phyloP scores from a whole-genome alignment of 805 yeast genomes.

The Sungouiozyma ichnusensis region DNA sequence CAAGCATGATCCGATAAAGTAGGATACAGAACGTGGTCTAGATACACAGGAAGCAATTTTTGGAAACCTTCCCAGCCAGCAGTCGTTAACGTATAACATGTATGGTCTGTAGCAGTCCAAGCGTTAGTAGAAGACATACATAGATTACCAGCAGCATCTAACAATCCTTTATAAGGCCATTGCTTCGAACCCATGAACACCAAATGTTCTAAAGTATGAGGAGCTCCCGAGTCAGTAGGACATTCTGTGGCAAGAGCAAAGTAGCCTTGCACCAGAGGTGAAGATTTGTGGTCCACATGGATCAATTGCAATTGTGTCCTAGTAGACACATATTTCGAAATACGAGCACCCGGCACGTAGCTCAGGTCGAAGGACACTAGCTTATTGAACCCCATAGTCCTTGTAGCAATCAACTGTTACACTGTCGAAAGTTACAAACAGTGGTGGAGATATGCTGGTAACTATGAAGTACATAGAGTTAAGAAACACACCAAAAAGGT shows the following conservation, averaged over 20 bases:
- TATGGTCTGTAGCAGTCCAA: slow-evolving; percentile 93
- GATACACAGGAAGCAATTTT: slow-evolving; percentile 71
- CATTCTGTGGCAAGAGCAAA: slow-evolving; percentile 95
- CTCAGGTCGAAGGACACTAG: slow-evolving; percentile 50
- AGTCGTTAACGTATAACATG: slow-evolving; percentile 80
- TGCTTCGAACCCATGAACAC: slow-evolving; percentile 88
- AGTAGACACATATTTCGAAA: slow-evolving; percentile 67
- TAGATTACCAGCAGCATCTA: slow-evolving; percentile 77
- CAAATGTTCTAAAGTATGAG: slow-evolving; percentile 91
- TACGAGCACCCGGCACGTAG: slow-evolving; percentile 55
- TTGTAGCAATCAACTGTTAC: too few relatives aligned
- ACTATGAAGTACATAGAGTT: too few relatives aligned
- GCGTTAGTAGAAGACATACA: slow-evolving; percentile 87
- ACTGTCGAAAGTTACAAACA: too few relatives aligned
- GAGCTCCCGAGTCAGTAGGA: slow-evolving; percentile 77
- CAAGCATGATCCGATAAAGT: slow-evolving; percentile 85
- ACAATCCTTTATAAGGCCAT: slow-evolving; percentile 82
- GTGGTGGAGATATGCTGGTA: too few relatives aligned
- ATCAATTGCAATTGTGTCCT: slow-evolving; percentile 79
- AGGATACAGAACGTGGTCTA: slow-evolving; percentile 80
- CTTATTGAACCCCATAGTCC: slow-evolving; percentile 30
- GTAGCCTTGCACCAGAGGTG: slow-evolving; percentile 87
- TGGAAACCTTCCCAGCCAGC: slow-evolving; percentile 97
- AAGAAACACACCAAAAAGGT: too few relatives aligned
- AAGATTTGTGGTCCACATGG: slow-evolving; percentile 56